A percentile compares a stretch with the other conserved stretches of the same genome.
Conservation (phyloP, 306 rosid genomes). For the Rosa rugosa region DNA sequence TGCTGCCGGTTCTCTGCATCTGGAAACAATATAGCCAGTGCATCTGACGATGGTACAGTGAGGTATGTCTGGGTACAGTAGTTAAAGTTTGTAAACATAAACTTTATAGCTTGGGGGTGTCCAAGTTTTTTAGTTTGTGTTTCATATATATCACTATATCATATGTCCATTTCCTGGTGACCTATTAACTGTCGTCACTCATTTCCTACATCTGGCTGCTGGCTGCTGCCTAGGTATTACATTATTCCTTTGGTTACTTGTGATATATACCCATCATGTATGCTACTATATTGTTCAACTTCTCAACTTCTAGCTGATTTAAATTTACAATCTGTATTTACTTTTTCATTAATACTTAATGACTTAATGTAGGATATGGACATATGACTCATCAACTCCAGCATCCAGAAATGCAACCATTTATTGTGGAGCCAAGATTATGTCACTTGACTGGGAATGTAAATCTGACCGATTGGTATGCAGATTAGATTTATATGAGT, state of each 20-base stretch:
- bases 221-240: not conserved
- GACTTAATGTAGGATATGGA: conserved; percentile 75
- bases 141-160: conserved; percentile 14
- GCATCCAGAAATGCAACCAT: conserved; percentile 96
- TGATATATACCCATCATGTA: conserved; percentile 8
- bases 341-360: conserved; percentile 16
- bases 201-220: not conserved
- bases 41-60: conserved; percentile 92
- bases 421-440: conserved; percentile 85
- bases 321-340: conserved; percentile 24
- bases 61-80: conserved; percentile 51
- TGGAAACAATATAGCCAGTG: conserved; percentile 94
- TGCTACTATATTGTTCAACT: conserved; percentile 8
- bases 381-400: conserved; percentile 84
- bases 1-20: conserved; percentile 94
- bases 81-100: conserved; percentile 10
- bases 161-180: conserved; percentile 19
- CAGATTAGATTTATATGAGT: conserved; percentile 27
- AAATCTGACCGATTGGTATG: conserved; percentile 96
- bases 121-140: not conserved
- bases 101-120: not conserved
- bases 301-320: conserved; percentile 6
- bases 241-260: conserved; percentile 13
- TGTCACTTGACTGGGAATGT: conserved; percentile 97
- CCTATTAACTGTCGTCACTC: not conserved